Percentiles rank a stretch among this genome's conserved stretches.
Evolutionary conservation across 257 asterid genomes (phyloP).

Genomic region (Lycium ferocissimum): DNA sequence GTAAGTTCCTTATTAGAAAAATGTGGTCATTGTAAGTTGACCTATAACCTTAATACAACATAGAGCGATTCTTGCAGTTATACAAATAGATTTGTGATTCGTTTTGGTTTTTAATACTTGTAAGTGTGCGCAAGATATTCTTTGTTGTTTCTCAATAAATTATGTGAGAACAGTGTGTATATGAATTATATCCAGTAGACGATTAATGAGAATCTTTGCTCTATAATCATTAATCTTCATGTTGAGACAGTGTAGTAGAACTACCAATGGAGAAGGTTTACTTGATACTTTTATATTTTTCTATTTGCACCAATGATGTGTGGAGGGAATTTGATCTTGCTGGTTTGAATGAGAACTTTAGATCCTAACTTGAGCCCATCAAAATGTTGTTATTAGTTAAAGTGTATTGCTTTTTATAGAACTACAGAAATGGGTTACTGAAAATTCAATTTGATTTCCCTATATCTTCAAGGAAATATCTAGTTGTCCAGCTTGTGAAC

Average conservation of each 20-base stretch:
- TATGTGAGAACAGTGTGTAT: background rate
- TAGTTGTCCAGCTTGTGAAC: background rate
- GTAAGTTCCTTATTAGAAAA: background rate
- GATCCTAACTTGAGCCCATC: background rate
- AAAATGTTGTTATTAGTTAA: background rate
- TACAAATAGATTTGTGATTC: background rate
- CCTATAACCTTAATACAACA: background rate
- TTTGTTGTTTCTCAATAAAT: background rate
- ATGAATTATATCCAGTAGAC: background rate
- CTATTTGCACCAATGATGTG: background rate
- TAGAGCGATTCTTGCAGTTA: background rate
- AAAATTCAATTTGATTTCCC: background rate
- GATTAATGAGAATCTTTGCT: background rate
- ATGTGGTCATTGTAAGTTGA: background rate
- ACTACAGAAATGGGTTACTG: background rate
- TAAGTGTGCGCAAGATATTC: background rate
- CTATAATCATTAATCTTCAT: background rate
- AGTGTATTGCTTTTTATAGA: background rate
- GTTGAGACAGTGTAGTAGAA: background rate
- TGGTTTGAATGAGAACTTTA: background rate
- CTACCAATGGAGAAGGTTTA: background rate
- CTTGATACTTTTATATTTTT: background rate
- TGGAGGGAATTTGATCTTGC: background rate
- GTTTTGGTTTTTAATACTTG: background rate
- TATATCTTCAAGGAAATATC: background rate